phyloP scores from a whole-genome alignment of 2,329 filamentous ascomycete species.

The Bertia moriformis region DNA sequence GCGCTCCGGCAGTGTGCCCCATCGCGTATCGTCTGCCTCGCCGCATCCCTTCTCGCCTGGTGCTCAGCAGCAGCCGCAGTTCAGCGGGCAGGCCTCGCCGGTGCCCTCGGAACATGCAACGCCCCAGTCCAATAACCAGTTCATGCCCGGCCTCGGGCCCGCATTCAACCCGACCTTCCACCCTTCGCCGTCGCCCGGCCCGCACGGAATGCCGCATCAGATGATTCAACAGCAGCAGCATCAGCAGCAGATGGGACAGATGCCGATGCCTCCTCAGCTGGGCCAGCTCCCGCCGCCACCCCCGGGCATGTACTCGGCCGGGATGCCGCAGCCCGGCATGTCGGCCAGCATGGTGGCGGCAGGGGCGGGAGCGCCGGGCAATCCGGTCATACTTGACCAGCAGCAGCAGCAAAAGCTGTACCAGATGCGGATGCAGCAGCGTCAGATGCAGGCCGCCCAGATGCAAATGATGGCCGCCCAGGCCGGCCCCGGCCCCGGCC shows the following conservation, averaged over 20 bases:
- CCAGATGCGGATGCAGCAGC: conserved; percentile 71
- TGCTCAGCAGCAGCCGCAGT: conserved; percentile 57
- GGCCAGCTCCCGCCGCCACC: conserved; percentile 18
- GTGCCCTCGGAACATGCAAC: conserved; percentile 65
- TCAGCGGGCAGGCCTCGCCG: conserved; percentile 59
- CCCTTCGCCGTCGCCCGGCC: conserved; percentile 34
- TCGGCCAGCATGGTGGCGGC: neutral
- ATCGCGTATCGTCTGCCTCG: conserved; percentile 78
- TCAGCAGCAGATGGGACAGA: conserved; percentile 18
- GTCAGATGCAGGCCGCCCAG: conserved; percentile 45
- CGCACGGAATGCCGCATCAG: conserved; percentile 20
- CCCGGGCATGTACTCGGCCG: conserved; percentile 21
- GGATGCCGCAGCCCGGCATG: conserved; percentile 14
- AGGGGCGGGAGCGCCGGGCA: too few species aligned
- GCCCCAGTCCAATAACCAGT: conserved; percentile 61
- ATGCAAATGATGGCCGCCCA: conserved; percentile 36
- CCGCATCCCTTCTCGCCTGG: conserved; percentile 80
- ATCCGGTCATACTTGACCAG: conserved; percentile 58
- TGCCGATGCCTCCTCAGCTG: conserved; percentile 24
- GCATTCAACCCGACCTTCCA: conserved; percentile 44
- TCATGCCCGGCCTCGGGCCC: conserved; percentile 44
- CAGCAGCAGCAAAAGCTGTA: conserved; percentile 63
- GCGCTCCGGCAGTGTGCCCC: conserved; percentile 55
- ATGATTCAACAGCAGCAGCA: conserved; percentile 21
- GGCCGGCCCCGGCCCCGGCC: conserved; percentile 15